These are phyloP conservation scores for Neonectria magnoliae DNA, from an alignment of 2,329 filamentous ascomycete genomes.

Conservation along the genomic window DNA sequence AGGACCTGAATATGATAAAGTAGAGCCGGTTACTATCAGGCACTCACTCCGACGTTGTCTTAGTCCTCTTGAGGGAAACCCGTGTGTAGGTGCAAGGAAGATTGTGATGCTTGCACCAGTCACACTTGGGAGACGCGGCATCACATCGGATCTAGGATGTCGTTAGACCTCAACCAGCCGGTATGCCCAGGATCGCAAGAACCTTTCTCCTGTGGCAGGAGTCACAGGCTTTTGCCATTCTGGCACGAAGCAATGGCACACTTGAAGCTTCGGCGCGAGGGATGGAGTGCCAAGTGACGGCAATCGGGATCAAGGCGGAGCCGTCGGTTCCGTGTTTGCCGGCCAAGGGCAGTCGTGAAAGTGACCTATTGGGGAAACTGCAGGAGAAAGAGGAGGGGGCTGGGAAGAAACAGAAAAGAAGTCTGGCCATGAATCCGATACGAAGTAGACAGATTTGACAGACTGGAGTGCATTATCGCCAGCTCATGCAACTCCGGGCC, in stretches of 20 bases:
- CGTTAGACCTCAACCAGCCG: not conserved
- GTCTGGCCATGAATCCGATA: no score
- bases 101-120: conserved; percentile 5
- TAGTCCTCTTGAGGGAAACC: not conserved
- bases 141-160: not conserved
- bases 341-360: not conserved
- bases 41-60: not conserved
- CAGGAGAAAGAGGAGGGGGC: not conserved
- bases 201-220: conserved; percentile 2
- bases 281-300: not conserved
- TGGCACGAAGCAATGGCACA: not conserved
- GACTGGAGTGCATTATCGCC: not conserved
- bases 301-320: not conserved
- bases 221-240: conserved; percentile 1
- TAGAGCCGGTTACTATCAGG: not conserved
- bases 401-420: not conserved
- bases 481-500: not conserved
- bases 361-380: not conserved
- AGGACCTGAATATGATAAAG: not conserved
- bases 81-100: not conserved
- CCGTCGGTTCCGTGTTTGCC: not conserved
- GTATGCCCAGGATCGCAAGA: not conserved
- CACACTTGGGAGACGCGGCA: not conserved
- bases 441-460: not conserved
- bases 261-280: not conserved